Percentiles rank a stretch among this genome's conserved stretches.
phyloP scores from a whole-genome alignment of 306 rosid species.

The Spatholobus suberectus region DNA sequence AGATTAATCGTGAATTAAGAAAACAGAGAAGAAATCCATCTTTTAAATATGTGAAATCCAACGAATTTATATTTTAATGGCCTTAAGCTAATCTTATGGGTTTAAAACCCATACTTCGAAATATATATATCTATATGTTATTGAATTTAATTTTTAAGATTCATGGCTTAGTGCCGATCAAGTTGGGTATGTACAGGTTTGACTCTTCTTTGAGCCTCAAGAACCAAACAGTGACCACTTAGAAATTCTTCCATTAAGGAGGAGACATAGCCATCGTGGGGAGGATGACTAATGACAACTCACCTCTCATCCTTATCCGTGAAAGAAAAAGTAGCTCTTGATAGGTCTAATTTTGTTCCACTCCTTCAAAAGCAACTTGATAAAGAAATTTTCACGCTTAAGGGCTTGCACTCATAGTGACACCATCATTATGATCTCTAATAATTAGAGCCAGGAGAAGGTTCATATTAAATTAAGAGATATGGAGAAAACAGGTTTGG shows the following conservation, averaged over 20 bases:
- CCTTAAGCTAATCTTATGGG: background rate
- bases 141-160: background rate
- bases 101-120: background rate
- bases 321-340: constrained; percentile 9
- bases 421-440: background rate
- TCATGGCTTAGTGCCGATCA: background rate
- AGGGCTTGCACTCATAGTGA: background rate
- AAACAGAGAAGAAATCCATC: too few species aligned
- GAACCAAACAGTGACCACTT: background rate
- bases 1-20: too few species aligned
- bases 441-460: background rate
- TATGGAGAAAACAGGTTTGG: background rate
- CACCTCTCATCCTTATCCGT: background rate
- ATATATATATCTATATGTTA: background rate
- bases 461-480: background rate
- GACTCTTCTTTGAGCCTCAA: background rate
- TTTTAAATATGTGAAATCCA: too few species aligned
- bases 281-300: background rate
- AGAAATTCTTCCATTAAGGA: background rate
- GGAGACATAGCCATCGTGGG: background rate
- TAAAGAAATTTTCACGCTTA: background rate
- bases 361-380: background rate
- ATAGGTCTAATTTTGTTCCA: constrained; percentile 5
- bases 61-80: too few species aligned
- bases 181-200: background rate